Evolutionary conservation across 176 grass and related monocot species (phyloP), one percentile per base, ranked within the genome.

Genomic region (Hordeum marinum): DNA sequence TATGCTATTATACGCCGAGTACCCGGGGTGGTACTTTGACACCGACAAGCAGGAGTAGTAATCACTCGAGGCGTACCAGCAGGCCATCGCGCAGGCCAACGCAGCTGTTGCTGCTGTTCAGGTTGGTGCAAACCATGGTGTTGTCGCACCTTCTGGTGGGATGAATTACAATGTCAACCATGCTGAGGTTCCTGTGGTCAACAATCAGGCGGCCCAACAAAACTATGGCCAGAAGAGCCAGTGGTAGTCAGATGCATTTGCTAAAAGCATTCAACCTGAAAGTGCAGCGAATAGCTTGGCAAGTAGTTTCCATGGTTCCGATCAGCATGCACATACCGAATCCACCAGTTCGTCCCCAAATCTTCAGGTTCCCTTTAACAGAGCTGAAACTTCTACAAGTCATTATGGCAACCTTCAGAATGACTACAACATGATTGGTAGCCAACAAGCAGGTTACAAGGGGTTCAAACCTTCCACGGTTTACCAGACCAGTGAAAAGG

Each of bases 1-100:
- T n/a, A n/a, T 99, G 90, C 54, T 94, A 24, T 99, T 99, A 73
- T 94, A 99, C 11, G 70, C 94, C 0, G 87, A 92, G 70, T 99
- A 99, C 76, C 97, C 88, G 1, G 91, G 94, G 69, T 99, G 93
- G 93, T 99, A 94, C 82, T 99, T 92, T 11, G 97, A 99, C 70
- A 99, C 92, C 48, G 92, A 88, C 84, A 99, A 76, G 1, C 91
- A 96, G 67, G 87, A 92, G 80, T 96, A 92, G 97, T 46, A 87
- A 12, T 84, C 82, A 20, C 91, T 99, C 2, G 94, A 94, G 61
- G 89, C 82, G 4, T 99, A 99, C 75, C 93, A 90, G 74, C 81
- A 75, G 46, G 77, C 88, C 24, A n/a, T 42, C 15, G n/a, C 24
- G 9, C 80, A 86, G 68, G 20, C 59, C 26, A 55, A 21, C 63